Evolutionary conservation across 805 yeast genomes (phyloP), one percentile per base, ranked within the genome.

Genomic region (Barnettozyma salicaria): DNA sequence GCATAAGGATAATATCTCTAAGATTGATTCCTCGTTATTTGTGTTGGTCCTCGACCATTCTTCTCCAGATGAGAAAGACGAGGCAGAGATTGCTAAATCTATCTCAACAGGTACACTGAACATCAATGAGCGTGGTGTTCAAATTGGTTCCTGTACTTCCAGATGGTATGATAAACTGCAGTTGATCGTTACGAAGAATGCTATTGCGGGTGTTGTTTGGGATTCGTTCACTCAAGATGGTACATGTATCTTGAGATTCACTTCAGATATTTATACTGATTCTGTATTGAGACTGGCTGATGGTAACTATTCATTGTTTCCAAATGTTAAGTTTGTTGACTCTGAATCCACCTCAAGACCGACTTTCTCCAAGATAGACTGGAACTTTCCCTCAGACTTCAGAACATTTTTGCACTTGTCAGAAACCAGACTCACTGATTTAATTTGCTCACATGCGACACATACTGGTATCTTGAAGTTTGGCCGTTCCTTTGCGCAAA

Each of bases 211-310:
- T 26, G 82, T 88, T 41, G 83, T 88, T 53, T 88, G 92, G 70
- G 97, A 88, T 54, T 75, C 89, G 65, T 64, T 95, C 9, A 92
- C 95, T 39, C 92, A 87, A 31, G 96, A 88, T 61, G 97, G 96
- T 37, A 95, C 89, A 47, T 85, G 92, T 0, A 95, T 88, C 3
- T 65, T 88, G 48, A 65, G 96, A 44, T 88, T 83, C 61, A 92
- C 88, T 3, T 78, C 89, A 26, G 97, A 88, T 56, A 80, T 84
- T 22, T 88, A 85, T 58, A 85, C 96, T 0, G 97, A 88, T 56
- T 83, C 95, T 3, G 81, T 88, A 30, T 64, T 88, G 44, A 72
- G 95, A 37, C 76, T 87, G 60, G 96, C 96, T 3, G 86, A 87
- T 55, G 77, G 74, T 33, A 76, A 77, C 19, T 59, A 56, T 30